Evolutionary conservation across 176 grass and related monocot species (phyloP).

Genomic region (Cenchrus fungigraminus): DNA sequence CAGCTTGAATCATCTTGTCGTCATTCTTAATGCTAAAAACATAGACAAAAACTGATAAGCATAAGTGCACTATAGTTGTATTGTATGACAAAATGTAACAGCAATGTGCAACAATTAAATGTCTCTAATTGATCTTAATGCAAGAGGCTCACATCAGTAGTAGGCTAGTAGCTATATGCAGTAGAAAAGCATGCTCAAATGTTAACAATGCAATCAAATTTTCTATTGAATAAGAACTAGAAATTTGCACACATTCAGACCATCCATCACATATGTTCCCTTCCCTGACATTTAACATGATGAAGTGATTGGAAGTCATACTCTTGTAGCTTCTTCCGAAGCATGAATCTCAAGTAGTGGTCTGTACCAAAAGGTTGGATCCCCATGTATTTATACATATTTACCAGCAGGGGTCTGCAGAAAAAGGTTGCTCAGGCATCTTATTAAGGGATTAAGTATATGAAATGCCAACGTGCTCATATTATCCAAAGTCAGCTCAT

Average conservation of each 20-base stretch:
- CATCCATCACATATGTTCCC: conserved; percentile 12
- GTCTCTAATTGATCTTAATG: neutral
- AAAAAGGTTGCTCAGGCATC: conserved; percentile 30
- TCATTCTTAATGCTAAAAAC: conserved; percentile 84
- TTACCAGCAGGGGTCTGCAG: conserved; percentile 82
- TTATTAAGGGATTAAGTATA: conserved; percentile 25
- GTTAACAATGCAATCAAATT: conserved; percentile 14
- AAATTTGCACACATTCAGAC: conserved; percentile 3
- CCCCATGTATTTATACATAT: conserved; percentile 99
- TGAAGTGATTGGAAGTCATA: conserved; percentile 48
- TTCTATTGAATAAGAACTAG: conserved; percentile 2
- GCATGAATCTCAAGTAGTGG: conserved; percentile 93
- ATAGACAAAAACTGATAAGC: conserved; percentile 33
- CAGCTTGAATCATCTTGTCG: conserved; percentile 85
- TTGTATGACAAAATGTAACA: neutral
- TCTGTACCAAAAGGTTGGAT: conserved; percentile 92
- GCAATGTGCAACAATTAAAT: conserved; percentile 1
- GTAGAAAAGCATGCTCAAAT: conserved; percentile 11
- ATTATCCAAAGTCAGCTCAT: conserved; percentile 97
- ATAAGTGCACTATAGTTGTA: neutral
- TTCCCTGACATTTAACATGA: conserved; percentile 24
- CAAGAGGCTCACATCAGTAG: neutral
- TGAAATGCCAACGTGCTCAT: conserved; percentile 71
- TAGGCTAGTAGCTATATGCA: neutral
- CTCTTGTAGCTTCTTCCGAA: conserved; percentile 84